phyloP scores from a whole-genome alignment of 345 rosid species.

The Eucalyptus urophylla region DNA sequence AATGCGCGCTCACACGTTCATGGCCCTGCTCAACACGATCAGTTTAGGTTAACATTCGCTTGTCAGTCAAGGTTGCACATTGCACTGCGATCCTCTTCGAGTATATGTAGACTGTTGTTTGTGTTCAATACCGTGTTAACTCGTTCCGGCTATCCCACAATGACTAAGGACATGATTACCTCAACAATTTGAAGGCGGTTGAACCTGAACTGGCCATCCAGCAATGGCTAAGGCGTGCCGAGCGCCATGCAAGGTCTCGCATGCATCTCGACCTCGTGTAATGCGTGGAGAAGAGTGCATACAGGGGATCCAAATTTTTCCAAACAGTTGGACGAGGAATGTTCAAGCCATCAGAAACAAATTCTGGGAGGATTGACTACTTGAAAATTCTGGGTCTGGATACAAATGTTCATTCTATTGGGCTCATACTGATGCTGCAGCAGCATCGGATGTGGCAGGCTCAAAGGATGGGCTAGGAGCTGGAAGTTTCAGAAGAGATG shows the following conservation, averaged over 20 bases:
- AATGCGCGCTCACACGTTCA: neutral
- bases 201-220: neutral
- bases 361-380: neutral
- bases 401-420: neutral
- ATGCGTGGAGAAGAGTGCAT: neutral
- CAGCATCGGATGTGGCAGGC: neutral
- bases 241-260: neutral
- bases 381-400: neutral
- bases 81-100: neutral
- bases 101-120: neutral
- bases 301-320: neutral
- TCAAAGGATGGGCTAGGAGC: neutral
- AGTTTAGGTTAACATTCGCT: neutral
- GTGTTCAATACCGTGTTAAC: neutral
- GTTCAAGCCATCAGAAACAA: neutral
- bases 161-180: neutral
- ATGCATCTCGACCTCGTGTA: neutral
- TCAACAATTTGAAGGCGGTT: neutral
- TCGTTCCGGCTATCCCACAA: neutral
- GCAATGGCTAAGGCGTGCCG: neutral
- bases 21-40: neutral
- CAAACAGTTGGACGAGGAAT: neutral
- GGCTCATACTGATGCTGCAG: neutral
- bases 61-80: neutral
- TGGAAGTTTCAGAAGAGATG: neutral